A percentile compares a stretch with the other conserved stretches of the same genome.
These are phyloP conservation scores for Pterulicium gracile DNA, from an alignment of 1,284 basidiomycete genomes.

Conservation along the genomic window DNA sequence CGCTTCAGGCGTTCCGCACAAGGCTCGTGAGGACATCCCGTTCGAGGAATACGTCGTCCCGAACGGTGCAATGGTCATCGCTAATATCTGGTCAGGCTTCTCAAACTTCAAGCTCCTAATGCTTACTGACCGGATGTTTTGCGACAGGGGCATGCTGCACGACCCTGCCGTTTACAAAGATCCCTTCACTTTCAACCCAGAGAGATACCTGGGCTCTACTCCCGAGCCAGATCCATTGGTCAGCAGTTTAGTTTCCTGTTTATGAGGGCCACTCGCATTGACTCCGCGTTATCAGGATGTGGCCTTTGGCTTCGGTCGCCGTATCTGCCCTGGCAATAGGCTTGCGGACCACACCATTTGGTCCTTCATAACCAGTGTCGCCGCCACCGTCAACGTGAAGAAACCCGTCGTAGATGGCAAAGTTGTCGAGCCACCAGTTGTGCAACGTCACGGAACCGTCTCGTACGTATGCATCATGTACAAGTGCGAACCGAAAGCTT, in stretches of 20 bases:
- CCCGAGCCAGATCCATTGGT: constrained; percentile 4
- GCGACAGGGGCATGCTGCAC: constrained; percentile 1
- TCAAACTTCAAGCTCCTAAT: too few species aligned
- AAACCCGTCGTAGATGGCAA: neutral
- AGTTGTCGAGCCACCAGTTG: neutral
- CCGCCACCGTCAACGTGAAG: neutral
- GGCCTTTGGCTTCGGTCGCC: constrained; percentile 3
- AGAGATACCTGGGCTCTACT: neutral
- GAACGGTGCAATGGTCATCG: constrained; percentile 10
- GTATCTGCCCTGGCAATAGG: constrained; percentile 2
- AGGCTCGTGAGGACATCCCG: neutral
- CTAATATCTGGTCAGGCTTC: constrained; percentile 11
- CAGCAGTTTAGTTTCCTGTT: neutral
- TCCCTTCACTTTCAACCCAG: constrained; percentile 2
- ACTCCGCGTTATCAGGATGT: neutral
- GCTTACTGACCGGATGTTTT: too few species aligned
- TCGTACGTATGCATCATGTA: too few species aligned
- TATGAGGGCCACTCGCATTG: neutral
- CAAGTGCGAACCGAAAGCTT: too few species aligned
- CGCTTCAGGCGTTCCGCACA: neutral
- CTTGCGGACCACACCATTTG: constrained; percentile 1
- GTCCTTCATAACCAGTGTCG: neutral
- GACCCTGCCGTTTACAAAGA: constrained; percentile 1
- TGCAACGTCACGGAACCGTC: neutral
- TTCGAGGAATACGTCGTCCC: constrained; percentile 13